Conservation (phyloP, 2,329 filamentous ascomycete genomes). For the Stemphylium vesicarium region DNA sequence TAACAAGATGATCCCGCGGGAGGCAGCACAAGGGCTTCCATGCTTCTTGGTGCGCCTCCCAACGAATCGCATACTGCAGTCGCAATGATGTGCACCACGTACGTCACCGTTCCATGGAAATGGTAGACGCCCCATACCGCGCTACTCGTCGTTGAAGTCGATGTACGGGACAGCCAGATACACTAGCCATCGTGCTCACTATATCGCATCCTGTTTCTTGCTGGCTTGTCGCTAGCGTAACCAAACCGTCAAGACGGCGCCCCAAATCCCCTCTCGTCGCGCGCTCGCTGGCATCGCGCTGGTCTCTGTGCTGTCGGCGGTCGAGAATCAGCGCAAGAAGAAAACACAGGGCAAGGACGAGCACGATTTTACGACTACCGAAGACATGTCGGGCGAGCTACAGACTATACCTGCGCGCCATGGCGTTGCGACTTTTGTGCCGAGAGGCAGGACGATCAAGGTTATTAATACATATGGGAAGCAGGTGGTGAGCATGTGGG, state of each 20-base stretch:
- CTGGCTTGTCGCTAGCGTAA: slow-evolving; percentile 5
- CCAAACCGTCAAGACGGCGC: slow-evolving; percentile 34
- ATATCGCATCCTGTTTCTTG: slow-evolving; percentile 4
- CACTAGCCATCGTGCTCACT: slow-evolving; percentile 2
- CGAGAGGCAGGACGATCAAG: slow-evolving; percentile 56
- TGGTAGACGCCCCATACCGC: slow-evolving; percentile 16
- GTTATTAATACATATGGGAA: slow-evolving; percentile 59
- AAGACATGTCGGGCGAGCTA: slow-evolving; percentile 49
- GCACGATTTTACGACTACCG: slow-evolving; percentile 16
- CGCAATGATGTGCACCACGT: slow-evolving; percentile 11
- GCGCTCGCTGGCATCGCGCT: slow-evolving; percentile 46
- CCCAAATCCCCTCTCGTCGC: slow-evolving; percentile 39
- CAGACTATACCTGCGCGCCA: slow-evolving; percentile 58
- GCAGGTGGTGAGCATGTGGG: slow-evolving; percentile 59
- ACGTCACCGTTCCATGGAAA: slow-evolving; percentile 23
- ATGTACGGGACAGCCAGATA: slow-evolving; percentile 3
- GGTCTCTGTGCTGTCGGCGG: slow-evolving; percentile 40
- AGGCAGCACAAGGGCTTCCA: slow-evolving; percentile 29
- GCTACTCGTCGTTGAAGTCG: slow-evolving; percentile 12
- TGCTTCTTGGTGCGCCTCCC: slow-evolving; percentile 20
- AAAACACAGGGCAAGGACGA: slow-evolving; percentile 17
- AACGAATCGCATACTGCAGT: slow-evolving; percentile 13
- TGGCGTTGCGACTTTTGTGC: slow-evolving; percentile 59
- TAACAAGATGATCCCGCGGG: slow-evolving; percentile 22
- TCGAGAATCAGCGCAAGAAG: slow-evolving; percentile 43